These are phyloP conservation scores for Zalaria obscura DNA, from an alignment of 2,329 filamentous ascomycete genomes.

Conservation along the genomic window DNA sequence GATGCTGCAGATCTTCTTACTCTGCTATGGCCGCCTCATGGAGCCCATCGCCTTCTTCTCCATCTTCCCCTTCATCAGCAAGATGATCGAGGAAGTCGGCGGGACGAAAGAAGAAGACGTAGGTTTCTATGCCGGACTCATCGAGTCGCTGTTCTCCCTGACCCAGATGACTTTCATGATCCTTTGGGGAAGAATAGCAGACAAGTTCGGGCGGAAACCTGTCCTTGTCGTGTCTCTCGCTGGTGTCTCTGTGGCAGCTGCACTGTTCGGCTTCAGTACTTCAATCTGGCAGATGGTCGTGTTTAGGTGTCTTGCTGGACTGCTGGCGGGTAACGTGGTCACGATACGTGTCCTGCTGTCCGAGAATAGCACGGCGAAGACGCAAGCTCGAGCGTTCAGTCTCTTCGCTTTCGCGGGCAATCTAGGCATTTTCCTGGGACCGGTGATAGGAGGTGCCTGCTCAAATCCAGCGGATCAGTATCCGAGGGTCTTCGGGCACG, in stretches of 20 bases:
- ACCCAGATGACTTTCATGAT: constrained; percentile 71
- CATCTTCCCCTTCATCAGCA: constrained; percentile 68
- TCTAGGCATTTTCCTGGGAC: constrained; percentile 59
- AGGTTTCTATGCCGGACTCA: constrained; percentile 67
- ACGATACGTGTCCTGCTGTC: constrained; percentile 65
- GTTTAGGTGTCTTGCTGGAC: constrained; percentile 54
- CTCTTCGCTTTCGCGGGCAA: constrained; percentile 67
- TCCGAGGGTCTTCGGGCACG: constrained; percentile 38
- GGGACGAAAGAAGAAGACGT: constrained; percentile 48
- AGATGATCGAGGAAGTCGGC: constrained; percentile 60
- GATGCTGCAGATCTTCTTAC: constrained; percentile 51
- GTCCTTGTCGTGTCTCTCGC: constrained; percentile 52
- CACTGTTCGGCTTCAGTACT: constrained; percentile 53
- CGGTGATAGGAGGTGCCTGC: constrained; percentile 51
- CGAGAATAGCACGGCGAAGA: constrained; percentile 55
- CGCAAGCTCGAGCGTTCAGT: constrained; percentile 59
- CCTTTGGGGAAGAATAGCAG: constrained; percentile 53
- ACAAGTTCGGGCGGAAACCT: constrained; percentile 58
- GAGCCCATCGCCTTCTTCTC: constrained; percentile 74
- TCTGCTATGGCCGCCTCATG: constrained; percentile 59
- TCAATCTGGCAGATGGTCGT: constrained; percentile 62
- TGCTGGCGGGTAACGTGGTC: constrained; percentile 61
- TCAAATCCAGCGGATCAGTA: constrained; percentile 55
- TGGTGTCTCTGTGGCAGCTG: constrained; percentile 47
- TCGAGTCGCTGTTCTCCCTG: constrained; percentile 56